Percentiles rank a stretch among this genome's conserved stretches.
These are phyloP conservation scores for Gentiana straminea DNA, from an alignment of 257 asterid species.

Conservation along the genomic window DNA sequence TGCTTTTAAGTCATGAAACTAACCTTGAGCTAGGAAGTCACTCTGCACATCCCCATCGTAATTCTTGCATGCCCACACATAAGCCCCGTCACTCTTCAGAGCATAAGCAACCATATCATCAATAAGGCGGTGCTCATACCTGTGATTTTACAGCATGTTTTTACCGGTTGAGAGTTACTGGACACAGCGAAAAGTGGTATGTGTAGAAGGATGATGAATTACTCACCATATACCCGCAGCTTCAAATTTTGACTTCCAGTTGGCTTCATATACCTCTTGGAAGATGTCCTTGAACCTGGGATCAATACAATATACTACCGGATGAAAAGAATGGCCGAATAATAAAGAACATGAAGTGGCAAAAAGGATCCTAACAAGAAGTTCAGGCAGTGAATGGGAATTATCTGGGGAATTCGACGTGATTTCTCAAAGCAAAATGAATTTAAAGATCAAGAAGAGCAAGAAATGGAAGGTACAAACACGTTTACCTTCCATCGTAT, in stretches of 20 bases:
- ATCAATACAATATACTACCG: not conserved
- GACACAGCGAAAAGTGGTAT: conserved; percentile 3
- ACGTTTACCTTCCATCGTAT: conserved; percentile 84
- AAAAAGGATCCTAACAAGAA: not conserved
- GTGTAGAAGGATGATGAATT: conserved; percentile 1
- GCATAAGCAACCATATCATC: conserved; percentile 99
- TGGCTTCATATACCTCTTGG: conserved; percentile 83
- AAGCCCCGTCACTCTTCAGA: conserved; percentile 96
- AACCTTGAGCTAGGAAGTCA: conserved; percentile 98
- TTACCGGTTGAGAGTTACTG: not conserved
- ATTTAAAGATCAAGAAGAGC: not conserved
- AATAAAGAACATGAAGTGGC: conserved; percentile 1
- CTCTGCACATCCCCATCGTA: conserved; percentile 99
- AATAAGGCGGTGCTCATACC: conserved; percentile 99
- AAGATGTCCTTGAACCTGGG: conserved; percentile 94
- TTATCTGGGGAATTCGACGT: not conserved
- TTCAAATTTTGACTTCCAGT: conserved; percentile 81
- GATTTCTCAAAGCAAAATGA: not conserved
- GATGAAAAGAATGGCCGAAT: conserved; percentile 3
- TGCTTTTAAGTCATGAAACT: conserved; percentile 1
- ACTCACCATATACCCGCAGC: conserved; percentile 86
- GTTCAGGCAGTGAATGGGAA: not conserved
- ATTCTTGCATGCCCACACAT: conserved; percentile 99
- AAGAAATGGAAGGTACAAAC: not conserved
- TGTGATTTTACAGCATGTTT: conserved; percentile 13